Percentiles rank a stretch among this genome's conserved stretches.
These are phyloP conservation scores for Alternaria panax DNA, from an alignment of 2,329 filamentous ascomycete species.

Conservation along the genomic window DNA sequence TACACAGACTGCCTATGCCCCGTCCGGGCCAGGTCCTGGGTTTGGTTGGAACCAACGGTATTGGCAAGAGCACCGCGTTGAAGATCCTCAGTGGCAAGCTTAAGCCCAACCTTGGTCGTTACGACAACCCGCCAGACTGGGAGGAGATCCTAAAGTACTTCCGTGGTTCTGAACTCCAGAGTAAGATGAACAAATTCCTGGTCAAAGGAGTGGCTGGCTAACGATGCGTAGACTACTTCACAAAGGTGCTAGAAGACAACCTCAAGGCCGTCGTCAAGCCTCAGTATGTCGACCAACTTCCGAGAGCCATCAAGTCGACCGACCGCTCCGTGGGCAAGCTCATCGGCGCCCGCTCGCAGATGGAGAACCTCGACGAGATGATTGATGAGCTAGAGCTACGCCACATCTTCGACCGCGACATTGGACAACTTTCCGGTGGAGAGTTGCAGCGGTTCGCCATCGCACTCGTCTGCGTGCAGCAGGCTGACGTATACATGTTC, in stretches of 20 bases:
- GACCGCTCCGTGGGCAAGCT: constrained; percentile 81
- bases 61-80: constrained; percentile 98
- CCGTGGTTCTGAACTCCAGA: constrained; percentile 95
- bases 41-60: constrained; percentile 99
- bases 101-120: constrained; percentile 95
- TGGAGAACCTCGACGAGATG: constrained; percentile 83
- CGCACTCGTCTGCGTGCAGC: constrained; percentile 91
- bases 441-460: constrained; percentile 98
- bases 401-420: constrained; percentile 91
- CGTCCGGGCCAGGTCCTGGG: constrained; percentile 94
- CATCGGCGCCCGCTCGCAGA: constrained; percentile 76
- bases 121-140: constrained; percentile 98
- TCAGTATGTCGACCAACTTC: constrained; percentile 98
- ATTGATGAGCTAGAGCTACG: constrained; percentile 84
- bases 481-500: constrained; percentile 97
- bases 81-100: constrained; percentile 99
- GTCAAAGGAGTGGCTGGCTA: constrained; percentile 15
- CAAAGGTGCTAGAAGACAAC: constrained; percentile 95
- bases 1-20: constrained; percentile 95
- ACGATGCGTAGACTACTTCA: constrained; percentile 82
- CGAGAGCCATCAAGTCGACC: constrained; percentile 83
- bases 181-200: constrained; percentile 59
- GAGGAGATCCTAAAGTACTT: constrained; percentile 99
- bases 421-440: constrained; percentile 90
- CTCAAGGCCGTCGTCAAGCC: constrained; percentile 98